Evolutionary conservation across 2,329 filamentous ascomycete genomes (phyloP).

Genomic region (Phyllachora maydis): DNA sequence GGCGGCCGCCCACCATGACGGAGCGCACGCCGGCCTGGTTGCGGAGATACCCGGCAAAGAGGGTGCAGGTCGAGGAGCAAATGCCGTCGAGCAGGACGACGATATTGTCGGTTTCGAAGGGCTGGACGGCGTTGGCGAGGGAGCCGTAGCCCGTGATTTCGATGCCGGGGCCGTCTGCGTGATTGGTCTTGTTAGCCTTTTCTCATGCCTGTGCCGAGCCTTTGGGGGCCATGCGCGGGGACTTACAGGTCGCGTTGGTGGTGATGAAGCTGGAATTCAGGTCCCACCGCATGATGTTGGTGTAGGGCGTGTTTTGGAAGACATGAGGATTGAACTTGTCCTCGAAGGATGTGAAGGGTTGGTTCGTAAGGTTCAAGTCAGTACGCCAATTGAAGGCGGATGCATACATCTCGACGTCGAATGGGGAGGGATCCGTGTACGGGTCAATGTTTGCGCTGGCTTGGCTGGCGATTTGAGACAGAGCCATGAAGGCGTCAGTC

Average conservation of each 20-base stretch:
- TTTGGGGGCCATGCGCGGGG: too few relatives aligned
- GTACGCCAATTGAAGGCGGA: slow-evolving; percentile 27
- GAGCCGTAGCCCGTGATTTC: slow-evolving; percentile 20
- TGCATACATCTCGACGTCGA: slow-evolving; percentile 20
- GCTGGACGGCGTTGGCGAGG: slow-evolving; percentile 28
- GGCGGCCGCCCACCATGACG: slow-evolving; percentile 19
- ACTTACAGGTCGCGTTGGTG: slow-evolving; percentile 16
- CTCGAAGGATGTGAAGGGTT: slow-evolving; percentile 26
- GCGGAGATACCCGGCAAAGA: slow-evolving; percentile 27
- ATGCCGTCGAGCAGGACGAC: slow-evolving; percentile 24
- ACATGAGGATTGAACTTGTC: slow-evolving; percentile 19
- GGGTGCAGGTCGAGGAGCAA: slow-evolving; percentile 18
- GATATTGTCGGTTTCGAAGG: slow-evolving; percentile 36
- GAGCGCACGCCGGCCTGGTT: slow-evolving; percentile 40
- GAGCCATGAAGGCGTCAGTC: slow-evolving; percentile 17
- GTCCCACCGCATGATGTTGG: slow-evolving; percentile 28
- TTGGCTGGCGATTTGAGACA: slow-evolving; percentile 20
- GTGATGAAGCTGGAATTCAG: slow-evolving; percentile 19
- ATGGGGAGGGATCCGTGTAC: slow-evolving; percentile 16
- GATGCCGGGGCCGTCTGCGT: slow-evolving; percentile 20
- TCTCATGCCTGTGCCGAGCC: too few relatives aligned
- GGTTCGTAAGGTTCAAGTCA: slow-evolving; percentile 23
- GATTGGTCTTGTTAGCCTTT: too few relatives aligned
- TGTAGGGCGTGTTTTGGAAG: slow-evolving; percentile 30
- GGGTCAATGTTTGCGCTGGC: slow-evolving; percentile 22